Base-by-base conservation (phyloP, 768 basidiomycete species). In the Sutorius australiensis region DNA sequence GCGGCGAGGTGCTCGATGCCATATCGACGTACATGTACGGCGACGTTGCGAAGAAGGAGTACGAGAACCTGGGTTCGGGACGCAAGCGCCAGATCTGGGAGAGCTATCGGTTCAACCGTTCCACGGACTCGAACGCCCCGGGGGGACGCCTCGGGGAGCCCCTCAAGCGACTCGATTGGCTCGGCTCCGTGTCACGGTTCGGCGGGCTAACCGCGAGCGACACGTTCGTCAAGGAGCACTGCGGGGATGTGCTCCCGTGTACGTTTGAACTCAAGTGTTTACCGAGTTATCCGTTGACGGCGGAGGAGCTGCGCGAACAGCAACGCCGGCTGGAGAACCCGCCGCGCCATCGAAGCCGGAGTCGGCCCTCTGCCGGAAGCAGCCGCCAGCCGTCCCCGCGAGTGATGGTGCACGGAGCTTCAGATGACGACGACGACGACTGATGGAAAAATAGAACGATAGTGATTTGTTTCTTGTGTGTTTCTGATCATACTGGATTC, bases 91-190 rank as follows among this genome's bases (percentile, higher is more conserved):
- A 71, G 10, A 72, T 88, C 12, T 71, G 71, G 38, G 71, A 75
- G 27, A 75, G 81, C 31, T 91, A 88, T 65, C 69, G 75, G 33
- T 73, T 79, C 63, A 91, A 92, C 63, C 79, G 89, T 17, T 84
- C 84, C 10, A 78, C 81, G 9, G 76, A 76, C 30, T 71, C 70
- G 24, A 81, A 80, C 44, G 87, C 83, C 2, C 88, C 89, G 1
- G 89, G 89, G 0, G 89, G 87, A 0, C 68, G 70, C 38, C 75
- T 91, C 4, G 81, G 80, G 8, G 74, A 78, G 44, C 82, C 82
- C 9, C 74, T 91, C 66, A 79, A 81, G 57, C 72, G 83, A 48
- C 70, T 87, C 48, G 89, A 92, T 62, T 90, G 80, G 73, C 72
- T 92, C 31, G 74, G 80, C 7, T 66, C 72, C 44, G 65, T 79